These are phyloP conservation scores for Beauveria caledonica DNA, from an alignment of 2,329 filamentous ascomycete genomes.

Conservation along the genomic window DNA sequence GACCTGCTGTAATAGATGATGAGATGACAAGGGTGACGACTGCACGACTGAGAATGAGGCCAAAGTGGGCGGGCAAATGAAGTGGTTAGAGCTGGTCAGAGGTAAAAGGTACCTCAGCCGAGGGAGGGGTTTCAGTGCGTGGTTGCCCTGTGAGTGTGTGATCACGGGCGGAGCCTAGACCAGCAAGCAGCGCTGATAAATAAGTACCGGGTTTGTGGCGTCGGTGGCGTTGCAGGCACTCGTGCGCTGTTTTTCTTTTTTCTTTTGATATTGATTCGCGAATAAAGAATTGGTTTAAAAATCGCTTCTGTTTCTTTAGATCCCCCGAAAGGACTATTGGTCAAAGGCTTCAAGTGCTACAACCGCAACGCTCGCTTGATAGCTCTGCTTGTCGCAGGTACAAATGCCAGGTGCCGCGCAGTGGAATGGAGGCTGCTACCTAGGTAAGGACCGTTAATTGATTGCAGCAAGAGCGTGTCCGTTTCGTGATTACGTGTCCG, in stretches of 20 bases:
- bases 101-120: background rate
- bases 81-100: background rate
- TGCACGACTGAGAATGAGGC: conserved; percentile 3
- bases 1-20: background rate
- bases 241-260: background rate
- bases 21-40: background rate
- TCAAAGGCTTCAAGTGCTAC: background rate
- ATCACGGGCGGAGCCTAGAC: background rate
- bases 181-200: background rate
- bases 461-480: conserved; percentile 29
- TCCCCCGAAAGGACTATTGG: background rate
- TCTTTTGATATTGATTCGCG: background rate
- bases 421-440: conserved; percentile 11
- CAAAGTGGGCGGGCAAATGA: background rate
- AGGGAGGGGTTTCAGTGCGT: conserved; percentile 1
- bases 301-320: background rate
- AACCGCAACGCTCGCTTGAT: background rate
- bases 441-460: conserved; percentile 16
- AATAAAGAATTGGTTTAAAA: background rate
- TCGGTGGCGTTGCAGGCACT: background rate
- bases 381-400: background rate
- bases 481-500: conserved; percentile 35
- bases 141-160: background rate
- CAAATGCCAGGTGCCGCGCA: background rate
- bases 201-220: background rate